Conservation (phyloP, 306 rosid species). For the Fragaria iinumae region DNA sequence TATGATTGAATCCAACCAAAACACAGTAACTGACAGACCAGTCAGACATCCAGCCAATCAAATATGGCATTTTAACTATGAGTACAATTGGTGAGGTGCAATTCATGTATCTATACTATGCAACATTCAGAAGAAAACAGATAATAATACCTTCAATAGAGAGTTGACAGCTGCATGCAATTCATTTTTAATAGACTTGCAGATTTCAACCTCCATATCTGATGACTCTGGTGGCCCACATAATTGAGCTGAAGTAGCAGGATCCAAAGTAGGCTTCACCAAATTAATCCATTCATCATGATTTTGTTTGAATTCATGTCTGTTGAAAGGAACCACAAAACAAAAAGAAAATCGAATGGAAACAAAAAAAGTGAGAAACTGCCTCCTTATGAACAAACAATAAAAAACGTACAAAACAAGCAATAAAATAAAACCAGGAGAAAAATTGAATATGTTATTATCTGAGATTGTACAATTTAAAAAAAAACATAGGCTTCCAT, state of each 20-base stretch:
- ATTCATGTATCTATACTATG: not conserved
- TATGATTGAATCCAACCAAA: not conserved
- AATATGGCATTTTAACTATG: not conserved
- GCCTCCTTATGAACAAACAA: not conserved
- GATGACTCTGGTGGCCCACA: constrained; percentile 45
- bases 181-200: constrained; percentile 67
- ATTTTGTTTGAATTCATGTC: constrained; percentile 64
- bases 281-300: constrained; percentile 71
- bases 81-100: not conserved
- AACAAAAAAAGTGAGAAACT: not conserved
- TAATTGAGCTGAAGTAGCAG: constrained; percentile 51
- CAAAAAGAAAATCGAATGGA: not conserved
- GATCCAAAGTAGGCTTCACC: constrained; percentile 69
- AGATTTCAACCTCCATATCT: constrained; percentile 54
- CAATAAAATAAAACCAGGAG: not conserved
- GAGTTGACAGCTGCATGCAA: constrained; percentile 60
- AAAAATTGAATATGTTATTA: not conserved
- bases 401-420: not conserved
- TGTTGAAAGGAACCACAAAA: constrained; percentile 29
- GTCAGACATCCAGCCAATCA: not conserved
- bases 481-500: not conserved
- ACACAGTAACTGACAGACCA: not conserved
- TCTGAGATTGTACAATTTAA: not conserved
- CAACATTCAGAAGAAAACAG: not conserved
- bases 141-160: constrained; percentile 71